Conservation (phyloP, 1,284 basidiomycete species). For the Pascua guehoae region DNA sequence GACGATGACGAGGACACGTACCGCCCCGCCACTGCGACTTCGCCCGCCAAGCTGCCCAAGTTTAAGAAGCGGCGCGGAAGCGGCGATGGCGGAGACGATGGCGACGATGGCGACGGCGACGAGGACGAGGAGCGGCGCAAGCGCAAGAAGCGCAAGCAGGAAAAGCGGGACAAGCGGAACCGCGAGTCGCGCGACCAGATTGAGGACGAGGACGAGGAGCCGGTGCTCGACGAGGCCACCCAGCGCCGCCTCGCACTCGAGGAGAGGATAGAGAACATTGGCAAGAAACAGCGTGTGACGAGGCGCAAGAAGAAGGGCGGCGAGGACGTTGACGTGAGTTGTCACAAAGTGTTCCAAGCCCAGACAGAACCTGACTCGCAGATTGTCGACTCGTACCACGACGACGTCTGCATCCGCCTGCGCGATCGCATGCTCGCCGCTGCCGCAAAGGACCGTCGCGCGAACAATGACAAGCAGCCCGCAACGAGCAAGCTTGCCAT, state of each 20-base stretch:
- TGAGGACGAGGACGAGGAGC: constrained; percentile 44
- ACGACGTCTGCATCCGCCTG: constrained; percentile 82
- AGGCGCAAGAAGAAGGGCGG: constrained; percentile 64
- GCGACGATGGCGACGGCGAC: constrained; percentile 54
- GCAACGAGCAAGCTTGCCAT: constrained; percentile 81
- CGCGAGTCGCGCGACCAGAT: constrained; percentile 11
- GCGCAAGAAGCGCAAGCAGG: constrained; percentile 50
- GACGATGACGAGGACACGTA: constrained; percentile 64
- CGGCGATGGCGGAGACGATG: constrained; percentile 51
- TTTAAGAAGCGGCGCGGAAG: constrained; percentile 48
- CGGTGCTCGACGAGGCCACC: constrained; percentile 26
- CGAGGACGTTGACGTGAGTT: constrained; percentile 55
- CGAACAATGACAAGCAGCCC: constrained; percentile 77
- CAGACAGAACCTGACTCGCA: constrained; percentile 16
- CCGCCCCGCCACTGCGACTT: constrained; percentile 55
- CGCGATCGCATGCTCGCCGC: constrained; percentile 82
- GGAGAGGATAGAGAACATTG: constrained; percentile 66
- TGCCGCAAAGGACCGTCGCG: constrained; percentile 76
- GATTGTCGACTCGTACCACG: constrained; percentile 77
- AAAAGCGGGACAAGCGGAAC: constrained; percentile 47
- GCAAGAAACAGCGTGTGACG: constrained; percentile 69
- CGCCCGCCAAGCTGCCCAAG: constrained; percentile 38
- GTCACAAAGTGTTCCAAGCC: not conserved
- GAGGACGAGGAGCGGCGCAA: constrained; percentile 50
- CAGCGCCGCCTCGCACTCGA: constrained; percentile 29